Base-by-base conservation (phyloP, 1,284 basidiomycete species). In the Tetrapyrgos nigripes region DNA sequence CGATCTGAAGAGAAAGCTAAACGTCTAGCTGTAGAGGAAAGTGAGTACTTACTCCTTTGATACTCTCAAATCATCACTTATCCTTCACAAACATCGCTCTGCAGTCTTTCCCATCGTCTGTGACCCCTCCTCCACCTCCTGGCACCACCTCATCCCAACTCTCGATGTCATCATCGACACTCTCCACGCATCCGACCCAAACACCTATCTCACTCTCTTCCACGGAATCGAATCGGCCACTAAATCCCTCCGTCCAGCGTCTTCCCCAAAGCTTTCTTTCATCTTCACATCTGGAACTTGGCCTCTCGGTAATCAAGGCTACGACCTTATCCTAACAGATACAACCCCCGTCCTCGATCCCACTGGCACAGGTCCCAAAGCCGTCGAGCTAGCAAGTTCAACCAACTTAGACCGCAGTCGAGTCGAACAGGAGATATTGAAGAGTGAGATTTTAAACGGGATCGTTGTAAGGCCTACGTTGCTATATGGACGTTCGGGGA, bases 281-380 rank as follows among this genome's bases (percentile, higher is more conserved):
- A 81, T 86, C 61, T 81, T 80, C 67, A 81, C 79, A 8, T 82
- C 79, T 1, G 78, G 78, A 21, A 75, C 75, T 4, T 84, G 82
- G 83, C 73, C 80, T 4, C 79, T 82, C 63, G 77, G 79, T 17
- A 72, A 79, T 40, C 69, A 71, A 64, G 74, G 75, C 54, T 66
- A 54, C 2, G 64, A 68, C 17, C 5, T 17, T 17, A 61, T 71
- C 58, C 66, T 76, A 53, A 70, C 70, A 13, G 77, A 79, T 64
- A 76, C 71, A 1, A 73, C 76, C 6, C 73, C 76, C 13, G 60
- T 73, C 17, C 64, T 59, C 3, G 62, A 49, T 10, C 70, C 77
- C 21, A 59, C 64, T 2, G 52, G 66, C 40, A 62, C 79, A 52
- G 70, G 73, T 14, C 55, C 71, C 0, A 14, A 14, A 33, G 31